phyloP scores from a whole-genome alignment of 352 stramenopile species.

The Aphanomyces euteiches region DNA sequence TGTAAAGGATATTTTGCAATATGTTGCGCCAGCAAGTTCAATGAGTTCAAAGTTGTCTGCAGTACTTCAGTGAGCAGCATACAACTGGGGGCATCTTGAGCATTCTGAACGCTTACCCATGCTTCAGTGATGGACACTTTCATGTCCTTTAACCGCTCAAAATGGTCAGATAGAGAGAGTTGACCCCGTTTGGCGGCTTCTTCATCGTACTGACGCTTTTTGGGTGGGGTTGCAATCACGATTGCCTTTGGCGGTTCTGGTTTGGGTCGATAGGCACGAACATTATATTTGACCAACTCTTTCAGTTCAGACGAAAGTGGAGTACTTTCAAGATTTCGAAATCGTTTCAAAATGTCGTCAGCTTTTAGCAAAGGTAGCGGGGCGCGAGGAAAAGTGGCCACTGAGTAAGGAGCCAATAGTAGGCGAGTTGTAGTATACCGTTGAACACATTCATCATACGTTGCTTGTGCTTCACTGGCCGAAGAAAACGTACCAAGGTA shows the following conservation, averaged over 20 bases:
- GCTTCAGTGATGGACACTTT: slow-evolving; percentile 19
- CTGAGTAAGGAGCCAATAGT: slow-evolving; percentile 33
- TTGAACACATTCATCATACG: slow-evolving; percentile 33
- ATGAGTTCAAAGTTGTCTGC: slow-evolving; percentile 7
- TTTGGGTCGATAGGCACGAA: slow-evolving; percentile 7
- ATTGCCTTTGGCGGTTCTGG: background rate
- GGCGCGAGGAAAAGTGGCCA: slow-evolving; percentile 19
- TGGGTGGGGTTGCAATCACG: background rate
- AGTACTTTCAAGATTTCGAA: slow-evolving; percentile 31
- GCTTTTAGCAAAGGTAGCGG: slow-evolving; percentile 37
- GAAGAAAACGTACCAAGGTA: slow-evolving; percentile 49
- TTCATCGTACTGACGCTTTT: background rate
- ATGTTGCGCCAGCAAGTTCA: slow-evolving; percentile 14
- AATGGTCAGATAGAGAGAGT: background rate
- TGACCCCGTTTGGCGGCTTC: background rate
- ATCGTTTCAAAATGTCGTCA: slow-evolving; percentile 33
- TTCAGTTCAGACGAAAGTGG: slow-evolving; percentile 23
- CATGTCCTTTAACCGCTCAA: slow-evolving; percentile 11
- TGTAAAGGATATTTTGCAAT: slow-evolving; percentile 58
- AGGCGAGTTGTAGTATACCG: slow-evolving; percentile 33
- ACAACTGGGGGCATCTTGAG: slow-evolving; percentile 51
- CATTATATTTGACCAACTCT: slow-evolving; percentile 5
- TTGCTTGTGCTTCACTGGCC: slow-evolving; percentile 45
- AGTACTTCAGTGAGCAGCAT: background rate
- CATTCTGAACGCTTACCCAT: slow-evolving; percentile 63